These are phyloP conservation scores for Astrephomene gubernaculifera DNA, from an alignment of 139 green algal species.

Conservation along the genomic window DNA sequence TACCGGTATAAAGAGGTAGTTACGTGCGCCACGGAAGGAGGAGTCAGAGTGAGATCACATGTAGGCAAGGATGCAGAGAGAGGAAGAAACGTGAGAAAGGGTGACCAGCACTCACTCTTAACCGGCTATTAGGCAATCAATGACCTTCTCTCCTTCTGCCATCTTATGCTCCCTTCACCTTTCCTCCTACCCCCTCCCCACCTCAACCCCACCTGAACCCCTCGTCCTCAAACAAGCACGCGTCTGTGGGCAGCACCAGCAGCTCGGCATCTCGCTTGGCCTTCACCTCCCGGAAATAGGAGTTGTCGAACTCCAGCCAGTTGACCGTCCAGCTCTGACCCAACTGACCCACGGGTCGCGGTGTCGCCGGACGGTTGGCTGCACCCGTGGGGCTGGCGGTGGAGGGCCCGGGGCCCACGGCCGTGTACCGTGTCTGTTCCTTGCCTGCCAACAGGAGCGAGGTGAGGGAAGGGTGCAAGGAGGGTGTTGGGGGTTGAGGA, in stretches of 20 bases:
- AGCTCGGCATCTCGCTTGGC: constrained; percentile 82
- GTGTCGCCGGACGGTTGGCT: constrained; percentile 13
- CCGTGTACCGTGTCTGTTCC: constrained; percentile 86
- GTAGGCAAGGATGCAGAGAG: too few relatives aligned
- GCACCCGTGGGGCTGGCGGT: constrained; percentile 52
- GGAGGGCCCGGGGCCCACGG: constrained; percentile 79
- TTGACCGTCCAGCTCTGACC: constrained; percentile 90
- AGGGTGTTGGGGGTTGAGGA: background rate
- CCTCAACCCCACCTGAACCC: constrained; percentile 77
- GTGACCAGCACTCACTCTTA: too few relatives aligned
- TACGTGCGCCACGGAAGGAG: too few relatives aligned
- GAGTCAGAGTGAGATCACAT: too few relatives aligned
- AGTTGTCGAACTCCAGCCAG: constrained; percentile 95
- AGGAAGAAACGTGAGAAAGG: too few relatives aligned
- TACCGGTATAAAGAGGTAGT: too few relatives aligned
- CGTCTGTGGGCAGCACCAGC: constrained; percentile 91
- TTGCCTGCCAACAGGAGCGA: constrained; percentile 55
- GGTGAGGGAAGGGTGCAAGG: background rate
- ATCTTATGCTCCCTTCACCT: too few relatives aligned
- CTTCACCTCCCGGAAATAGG: constrained; percentile 62
- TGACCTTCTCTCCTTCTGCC: too few relatives aligned
- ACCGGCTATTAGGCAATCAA: too few relatives aligned
- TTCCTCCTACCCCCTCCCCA: too few relatives aligned
- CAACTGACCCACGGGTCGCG: constrained; percentile 8
- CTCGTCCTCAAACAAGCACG: constrained; percentile 87